phyloP scores from a whole-genome alignment of 257 asterid genomes.

The Coffea eugenioides region DNA sequence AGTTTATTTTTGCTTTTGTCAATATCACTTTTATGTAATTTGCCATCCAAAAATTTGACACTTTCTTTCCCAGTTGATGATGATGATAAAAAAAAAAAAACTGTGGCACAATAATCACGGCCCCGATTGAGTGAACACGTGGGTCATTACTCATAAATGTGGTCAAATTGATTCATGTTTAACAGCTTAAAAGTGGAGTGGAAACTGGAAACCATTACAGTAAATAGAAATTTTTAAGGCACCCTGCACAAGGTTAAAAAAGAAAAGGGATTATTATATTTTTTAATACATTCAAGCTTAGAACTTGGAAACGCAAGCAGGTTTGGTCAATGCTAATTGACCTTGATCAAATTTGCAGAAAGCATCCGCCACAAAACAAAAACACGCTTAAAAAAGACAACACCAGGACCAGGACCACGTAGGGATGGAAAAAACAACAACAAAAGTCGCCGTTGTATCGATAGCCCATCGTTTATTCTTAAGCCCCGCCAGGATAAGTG shows the following conservation, averaged over 20 bases:
- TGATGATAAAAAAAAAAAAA: not conserved
- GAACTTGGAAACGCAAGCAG: constrained; percentile 8
- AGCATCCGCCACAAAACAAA: not conserved
- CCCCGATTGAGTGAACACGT: constrained; percentile 17
- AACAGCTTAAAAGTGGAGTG: constrained; percentile 30
- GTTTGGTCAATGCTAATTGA: constrained; percentile 47
- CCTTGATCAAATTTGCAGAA: constrained; percentile 5
- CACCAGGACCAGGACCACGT: too few species aligned
- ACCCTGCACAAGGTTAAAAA: constrained; percentile 36
- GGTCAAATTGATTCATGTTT: constrained; percentile 21
- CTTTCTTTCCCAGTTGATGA: not conserved
- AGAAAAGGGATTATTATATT: not conserved
- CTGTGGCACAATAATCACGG: constrained; percentile 23
- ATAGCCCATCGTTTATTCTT: not conserved
- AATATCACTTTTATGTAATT: not conserved
- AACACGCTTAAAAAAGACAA: not conserved
- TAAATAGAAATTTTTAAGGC: constrained; percentile 19
- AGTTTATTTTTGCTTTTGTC: too few species aligned
- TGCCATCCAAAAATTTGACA: too few species aligned
- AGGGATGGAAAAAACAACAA: not conserved
- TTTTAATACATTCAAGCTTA: not conserved
- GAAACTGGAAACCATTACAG: constrained; percentile 5
- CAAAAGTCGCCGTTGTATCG: not conserved
- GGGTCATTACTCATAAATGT: not conserved
- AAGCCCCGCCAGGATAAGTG: not conserved